Evolutionary conservation across 1,284 basidiomycete genomes (phyloP).

Genomic region (Heterobasidion annosum): DNA sequence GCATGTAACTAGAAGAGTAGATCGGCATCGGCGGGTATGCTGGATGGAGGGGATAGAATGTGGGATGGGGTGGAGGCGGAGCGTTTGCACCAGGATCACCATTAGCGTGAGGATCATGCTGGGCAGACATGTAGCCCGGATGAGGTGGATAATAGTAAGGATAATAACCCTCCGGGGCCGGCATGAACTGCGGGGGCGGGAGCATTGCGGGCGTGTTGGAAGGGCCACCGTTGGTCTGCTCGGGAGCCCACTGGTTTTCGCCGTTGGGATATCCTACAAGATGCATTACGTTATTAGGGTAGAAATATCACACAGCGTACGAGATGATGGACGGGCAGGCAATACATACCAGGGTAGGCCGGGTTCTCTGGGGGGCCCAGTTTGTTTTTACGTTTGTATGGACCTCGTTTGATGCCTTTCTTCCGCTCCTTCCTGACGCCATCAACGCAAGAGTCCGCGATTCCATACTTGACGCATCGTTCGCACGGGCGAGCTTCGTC

Average conservation of each 20-base stretch:
- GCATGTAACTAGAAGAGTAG: constrained; percentile 19
- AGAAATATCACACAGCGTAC: background rate
- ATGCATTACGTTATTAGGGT: background rate
- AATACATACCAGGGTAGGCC: constrained; percentile 12
- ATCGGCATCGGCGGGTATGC: constrained; percentile 14
- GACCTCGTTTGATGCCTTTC: constrained; percentile 80
- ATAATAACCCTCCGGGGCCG: constrained; percentile 45
- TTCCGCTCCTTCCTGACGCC: constrained; percentile 77
- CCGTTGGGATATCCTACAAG: constrained; percentile 8
- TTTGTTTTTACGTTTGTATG: constrained; percentile 74
- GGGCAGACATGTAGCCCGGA: constrained; percentile 23
- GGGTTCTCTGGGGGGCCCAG: constrained; percentile 13
- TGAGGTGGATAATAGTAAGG: constrained; percentile 29
- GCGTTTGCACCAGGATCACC: constrained; percentile 28
- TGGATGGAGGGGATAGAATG: constrained; percentile 18
- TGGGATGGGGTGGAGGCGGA: constrained; percentile 26
- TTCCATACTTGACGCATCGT: constrained; percentile 74
- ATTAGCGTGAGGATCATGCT: constrained; percentile 31
- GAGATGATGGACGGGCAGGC: background rate
- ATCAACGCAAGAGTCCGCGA: constrained; percentile 61
- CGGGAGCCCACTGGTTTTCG: constrained; percentile 9
- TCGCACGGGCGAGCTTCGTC: constrained; percentile 75
- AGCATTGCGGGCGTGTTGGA: constrained; percentile 25
- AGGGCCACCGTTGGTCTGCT: constrained; percentile 8
- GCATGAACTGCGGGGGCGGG: constrained; percentile 22